Evolutionary conservation across 345 rosid species (phyloP).

Genomic region (Anacardium occidentale): DNA sequence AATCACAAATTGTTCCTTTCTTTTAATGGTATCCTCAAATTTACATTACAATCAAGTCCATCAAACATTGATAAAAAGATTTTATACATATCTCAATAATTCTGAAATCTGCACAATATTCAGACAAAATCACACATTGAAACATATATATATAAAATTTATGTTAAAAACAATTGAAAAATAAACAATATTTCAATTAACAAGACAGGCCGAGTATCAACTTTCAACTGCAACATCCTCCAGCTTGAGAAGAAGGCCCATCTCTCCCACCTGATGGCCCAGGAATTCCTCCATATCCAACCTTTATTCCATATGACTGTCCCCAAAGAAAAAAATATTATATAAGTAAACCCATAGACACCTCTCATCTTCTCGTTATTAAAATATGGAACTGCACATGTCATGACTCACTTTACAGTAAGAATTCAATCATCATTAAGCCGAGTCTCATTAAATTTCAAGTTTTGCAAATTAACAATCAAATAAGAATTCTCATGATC

Average conservation of each 20-base stretch:
- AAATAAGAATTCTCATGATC: neutral
- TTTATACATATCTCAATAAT: conserved; percentile 9
- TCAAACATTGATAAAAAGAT: neutral
- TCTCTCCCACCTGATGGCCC: conserved; percentile 94
- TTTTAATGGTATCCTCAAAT: neutral
- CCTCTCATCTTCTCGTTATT: conserved; percentile 1
- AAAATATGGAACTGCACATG: neutral
- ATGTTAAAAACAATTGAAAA: neutral
- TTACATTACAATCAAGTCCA: conserved; percentile 18
- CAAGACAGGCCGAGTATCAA: neutral
- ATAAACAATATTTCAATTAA: conserved; percentile 4
- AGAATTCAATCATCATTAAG: neutral
- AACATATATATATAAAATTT: neutral
- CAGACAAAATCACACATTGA: neutral
- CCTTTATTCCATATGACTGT: conserved; percentile 95
- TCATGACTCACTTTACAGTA: neutral
- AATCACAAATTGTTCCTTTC: neutral
- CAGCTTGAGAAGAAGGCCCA: conserved; percentile 73
- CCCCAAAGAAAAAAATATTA: neutral
- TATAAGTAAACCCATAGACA: conserved; percentile 19
- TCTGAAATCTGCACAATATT: conserved; percentile 12
- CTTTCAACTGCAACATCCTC: conserved; percentile 84
- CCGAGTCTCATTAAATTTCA: neutral
- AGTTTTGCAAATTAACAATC: neutral
- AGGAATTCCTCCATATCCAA: conserved; percentile 93